Conservation (phyloP, 192 early-diverging fungal genomes). For the Funneliformis geosporum region DNA sequence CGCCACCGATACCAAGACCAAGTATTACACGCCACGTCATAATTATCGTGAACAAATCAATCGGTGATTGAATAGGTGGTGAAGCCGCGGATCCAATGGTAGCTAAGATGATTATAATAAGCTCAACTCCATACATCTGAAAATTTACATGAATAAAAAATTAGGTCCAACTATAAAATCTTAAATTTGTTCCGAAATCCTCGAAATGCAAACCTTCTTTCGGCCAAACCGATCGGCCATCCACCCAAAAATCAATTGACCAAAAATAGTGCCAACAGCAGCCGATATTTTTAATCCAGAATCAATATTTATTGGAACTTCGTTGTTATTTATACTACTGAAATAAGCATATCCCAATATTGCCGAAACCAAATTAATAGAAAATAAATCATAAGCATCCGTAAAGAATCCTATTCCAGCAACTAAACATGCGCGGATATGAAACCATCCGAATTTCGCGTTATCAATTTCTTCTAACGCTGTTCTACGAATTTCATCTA, state of each 20-base stretch:
- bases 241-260: conserved; percentile 83
- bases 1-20: conserved; percentile 92
- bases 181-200: not conserved
- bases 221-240: conserved; percentile 89
- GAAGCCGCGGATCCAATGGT: conserved; percentile 81
- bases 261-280: conserved; percentile 87
- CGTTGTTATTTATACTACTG: conserved; percentile 48
- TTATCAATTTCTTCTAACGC: conserved; percentile 62
- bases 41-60: conserved; percentile 61
- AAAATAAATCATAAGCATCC: conserved; percentile 95
- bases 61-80: conserved; percentile 64
- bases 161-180: not conserved
- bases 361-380: conserved; percentile 88
- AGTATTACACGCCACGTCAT: conserved; percentile 89
- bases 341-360: conserved; percentile 81
- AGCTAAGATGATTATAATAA: conserved; percentile 89
- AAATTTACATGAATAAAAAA: conserved; percentile 9
- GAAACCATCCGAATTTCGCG: conserved; percentile 79
- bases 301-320: conserved; percentile 68
- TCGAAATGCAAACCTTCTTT: conserved; percentile 48
- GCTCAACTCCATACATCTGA: conserved; percentile 82
- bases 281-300: conserved; percentile 82
- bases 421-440: conserved; percentile 65
- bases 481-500: conserved; percentile 37
- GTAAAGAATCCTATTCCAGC: conserved; percentile 84